Percentiles rank a stretch among this genome's conserved stretches.
Conservation (phyloP, 1,139 yeast genomes). For the Suhomyces ambrosiae region DNA sequence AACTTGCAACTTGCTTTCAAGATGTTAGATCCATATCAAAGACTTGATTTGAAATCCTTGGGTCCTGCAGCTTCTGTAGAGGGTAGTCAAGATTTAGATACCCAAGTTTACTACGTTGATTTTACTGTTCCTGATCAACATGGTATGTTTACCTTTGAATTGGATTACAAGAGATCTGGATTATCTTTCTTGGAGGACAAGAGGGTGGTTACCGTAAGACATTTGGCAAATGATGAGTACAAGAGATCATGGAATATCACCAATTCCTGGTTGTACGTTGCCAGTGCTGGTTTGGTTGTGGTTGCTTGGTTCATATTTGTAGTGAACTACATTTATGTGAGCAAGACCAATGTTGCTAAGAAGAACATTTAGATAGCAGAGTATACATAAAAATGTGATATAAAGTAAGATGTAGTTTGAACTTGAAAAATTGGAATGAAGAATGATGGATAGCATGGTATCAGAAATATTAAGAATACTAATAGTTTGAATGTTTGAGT, state of each 20-base stretch:
- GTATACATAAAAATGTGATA: background rate
- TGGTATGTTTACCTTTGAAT: conserved; percentile 88
- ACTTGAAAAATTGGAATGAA: too few relatives aligned
- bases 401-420: conserved; percentile 2
- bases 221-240: conserved; percentile 94
- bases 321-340: conserved; percentile 58
- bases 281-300: conserved; percentile 70
- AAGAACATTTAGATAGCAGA: conserved; percentile 30
- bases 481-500: too few relatives aligned
- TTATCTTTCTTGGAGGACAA: conserved; percentile 65
- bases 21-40: conserved; percentile 94
- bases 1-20: conserved; percentile 81
- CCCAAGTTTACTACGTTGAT: conserved; percentile 37
- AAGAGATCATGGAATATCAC: conserved; percentile 91
- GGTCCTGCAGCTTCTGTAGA: conserved; percentile 46
- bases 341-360: conserved; percentile 33
- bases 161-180: conserved; percentile 83
- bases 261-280: conserved; percentile 88
- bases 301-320: conserved; percentile 77
- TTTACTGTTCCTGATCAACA: conserved; percentile 92
- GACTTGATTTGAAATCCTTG: conserved; percentile 58
- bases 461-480: too few relatives aligned
- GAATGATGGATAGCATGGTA: too few relatives aligned
- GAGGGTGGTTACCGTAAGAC: conserved; percentile 82
- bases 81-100: conserved; percentile 48